Base-by-base conservation (phyloP, 805 yeast genomes). In the Wickerhamomyces alni region DNA sequence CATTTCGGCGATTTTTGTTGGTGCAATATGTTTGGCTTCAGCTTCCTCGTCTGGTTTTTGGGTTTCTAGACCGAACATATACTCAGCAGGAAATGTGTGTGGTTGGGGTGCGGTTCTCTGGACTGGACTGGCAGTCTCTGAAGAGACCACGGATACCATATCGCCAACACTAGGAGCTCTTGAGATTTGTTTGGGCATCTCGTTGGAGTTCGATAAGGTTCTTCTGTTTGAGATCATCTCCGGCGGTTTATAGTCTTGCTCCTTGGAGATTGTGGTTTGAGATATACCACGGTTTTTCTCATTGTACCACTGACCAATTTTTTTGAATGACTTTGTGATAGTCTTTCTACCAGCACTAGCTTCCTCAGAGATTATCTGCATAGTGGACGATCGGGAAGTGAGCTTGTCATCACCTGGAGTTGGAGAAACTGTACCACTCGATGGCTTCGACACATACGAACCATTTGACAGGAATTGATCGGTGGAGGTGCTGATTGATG, bases 281-380 rank as follows among this genome's bases (percentile, higher is more conserved):
- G 15, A 7, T 33, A 8, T 43, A 19, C n/a, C 48, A 29, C 49
- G 55, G 17, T 66, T 73, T 40, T 72, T 72, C 27, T 69, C 76
- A 38, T 69, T 70, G 48, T 83, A 83, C 87, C 91, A 81, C 45
- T 74, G 79, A 1, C 84, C 85, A 8, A 84, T 57, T 50, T 77
- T 82, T 42, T 69, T 72, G 35, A 80, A 60, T 0, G 86, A 70
- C 33, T 58, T 62, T 5, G 72, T 53, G 13, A 73, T 55, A 3
- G 66, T 63, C 36, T 63, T 67, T 40, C 62, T 64, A 3, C 68
- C 53, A 10, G 55, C 55, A 2, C 50, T 38, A 12, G 61, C 51
- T 25, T 54, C 58, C 9, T 48, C 58, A 16, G 61, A 43, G 30
- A 51, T 24, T 15, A 42, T 36, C 33, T 46, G 50, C 58, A 46